phyloP scores from a whole-genome alignment of 164 flowering plant genomes.

The Amborella trichopoda region DNA sequence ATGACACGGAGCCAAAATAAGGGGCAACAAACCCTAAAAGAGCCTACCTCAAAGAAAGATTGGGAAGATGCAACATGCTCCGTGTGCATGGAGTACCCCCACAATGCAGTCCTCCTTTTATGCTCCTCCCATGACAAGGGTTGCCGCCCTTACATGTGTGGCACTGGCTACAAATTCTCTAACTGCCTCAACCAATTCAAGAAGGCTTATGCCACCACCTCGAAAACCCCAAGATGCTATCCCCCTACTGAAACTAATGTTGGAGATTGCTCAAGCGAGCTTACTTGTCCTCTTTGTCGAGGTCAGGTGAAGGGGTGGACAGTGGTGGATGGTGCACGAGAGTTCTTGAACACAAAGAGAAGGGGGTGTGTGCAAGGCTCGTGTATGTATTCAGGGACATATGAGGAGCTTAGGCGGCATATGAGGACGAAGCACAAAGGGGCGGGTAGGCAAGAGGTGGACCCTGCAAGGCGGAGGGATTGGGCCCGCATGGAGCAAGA shows the following conservation, averaged over 20 bases:
- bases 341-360: slow-evolving; percentile 27
- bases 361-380: slow-evolving; percentile 32
- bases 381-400: slow-evolving; percentile 29
- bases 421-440: slow-evolving; percentile 25
- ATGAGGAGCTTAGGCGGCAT: slow-evolving; percentile 31
- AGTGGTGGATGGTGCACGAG: slow-evolving; percentile 34
- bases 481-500: slow-evolving; percentile 38
- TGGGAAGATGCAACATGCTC: slow-evolving; percentile 65
- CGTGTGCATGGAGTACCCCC: slow-evolving; percentile 68
- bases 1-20: no score
- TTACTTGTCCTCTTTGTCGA: slow-evolving; percentile 39
- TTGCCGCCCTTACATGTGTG: slow-evolving; percentile 75
- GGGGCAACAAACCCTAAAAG: no score
- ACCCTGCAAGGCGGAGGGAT: slow-evolving; percentile 29
- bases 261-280: no score
- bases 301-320: slow-evolving; percentile 49
- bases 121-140: slow-evolving; percentile 71
- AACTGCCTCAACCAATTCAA: slow-evolving; percentile 59
- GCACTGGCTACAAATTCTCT: slow-evolving; percentile 50
- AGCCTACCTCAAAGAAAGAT: slow-evolving; percentile 30
- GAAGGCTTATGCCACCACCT: slow-evolving; percentile 18
- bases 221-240: no score
- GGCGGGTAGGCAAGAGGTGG: slow-evolving; percentile 33
- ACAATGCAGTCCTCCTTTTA: slow-evolving; percentile 65
- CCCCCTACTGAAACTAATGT: no score